Conservation (phyloP, 805 yeast genomes). For the Ogataea parapolymorpha region DNA sequence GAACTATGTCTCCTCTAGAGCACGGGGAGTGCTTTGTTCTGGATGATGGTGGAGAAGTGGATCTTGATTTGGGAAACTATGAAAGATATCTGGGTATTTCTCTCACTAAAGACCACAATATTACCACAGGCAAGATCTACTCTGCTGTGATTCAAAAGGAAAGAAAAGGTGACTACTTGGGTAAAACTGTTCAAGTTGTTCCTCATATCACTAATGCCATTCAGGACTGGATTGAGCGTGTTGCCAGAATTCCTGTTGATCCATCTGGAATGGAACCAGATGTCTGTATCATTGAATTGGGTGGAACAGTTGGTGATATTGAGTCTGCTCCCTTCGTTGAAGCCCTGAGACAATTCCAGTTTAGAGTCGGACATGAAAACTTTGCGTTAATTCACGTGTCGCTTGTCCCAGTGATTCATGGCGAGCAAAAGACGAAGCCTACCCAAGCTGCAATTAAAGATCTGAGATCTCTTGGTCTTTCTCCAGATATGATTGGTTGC, state of each 20-base stretch:
- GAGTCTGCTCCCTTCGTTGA: slow-evolving; percentile 99
- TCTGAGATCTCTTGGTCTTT: slow-evolving; percentile 88
- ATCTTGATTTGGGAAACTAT: slow-evolving; percentile 95
- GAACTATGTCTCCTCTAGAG: slow-evolving; percentile 98
- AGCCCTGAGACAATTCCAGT: slow-evolving; percentile 98
- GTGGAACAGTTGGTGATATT: slow-evolving; percentile 99
- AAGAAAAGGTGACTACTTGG: slow-evolving; percentile 95
- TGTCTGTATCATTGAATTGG: slow-evolving; percentile 93
- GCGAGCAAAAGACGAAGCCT: slow-evolving; percentile 98
- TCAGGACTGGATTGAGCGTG: slow-evolving; percentile 98
- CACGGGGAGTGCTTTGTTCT: slow-evolving; percentile 98
- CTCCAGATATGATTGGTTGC: slow-evolving; percentile 97
- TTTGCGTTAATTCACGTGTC: slow-evolving; percentile 97
- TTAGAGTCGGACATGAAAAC: slow-evolving; percentile 90
- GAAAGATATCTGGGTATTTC: slow-evolving; percentile 95
- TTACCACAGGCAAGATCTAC: slow-evolving; percentile 97
- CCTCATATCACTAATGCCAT: slow-evolving; percentile 97
- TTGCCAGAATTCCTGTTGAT: slow-evolving; percentile 89
- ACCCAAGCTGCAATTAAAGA: slow-evolving; percentile 99
- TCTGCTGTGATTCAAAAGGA: slow-evolving; percentile 91
- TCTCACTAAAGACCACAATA: slow-evolving; percentile 89
- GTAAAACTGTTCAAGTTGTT: slow-evolving; percentile 99
- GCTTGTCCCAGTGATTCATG: slow-evolving; percentile 94
- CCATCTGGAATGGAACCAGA: slow-evolving; percentile 86
- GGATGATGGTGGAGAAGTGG: slow-evolving; percentile 99